Evolutionary conservation across 2,329 filamentous ascomycete genomes (phyloP).

Genomic region (Phialophora chinensis): DNA sequence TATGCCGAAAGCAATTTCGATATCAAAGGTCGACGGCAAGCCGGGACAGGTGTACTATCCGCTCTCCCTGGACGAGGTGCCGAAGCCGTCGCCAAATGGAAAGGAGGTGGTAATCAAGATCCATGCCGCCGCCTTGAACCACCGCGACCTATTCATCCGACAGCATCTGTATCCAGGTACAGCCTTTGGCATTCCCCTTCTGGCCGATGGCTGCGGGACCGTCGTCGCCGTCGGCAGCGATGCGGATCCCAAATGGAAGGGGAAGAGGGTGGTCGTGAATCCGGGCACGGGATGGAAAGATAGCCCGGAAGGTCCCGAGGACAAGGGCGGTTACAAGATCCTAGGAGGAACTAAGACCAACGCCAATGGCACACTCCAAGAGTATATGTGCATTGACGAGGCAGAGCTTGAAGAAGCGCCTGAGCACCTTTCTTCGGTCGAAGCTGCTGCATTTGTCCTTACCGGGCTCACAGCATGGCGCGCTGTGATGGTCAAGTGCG

Average conservation of each 20-base stretch:
- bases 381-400: conserved; percentile 72
- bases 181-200: conserved; percentile 76
- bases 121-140: conserved; percentile 83
- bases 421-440: conserved; percentile 69
- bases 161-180: conserved; percentile 89
- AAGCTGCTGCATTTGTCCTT: conserved; percentile 83
- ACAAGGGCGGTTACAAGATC: conserved; percentile 62
- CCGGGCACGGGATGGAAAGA: conserved; percentile 79
- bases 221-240: conserved; percentile 69
- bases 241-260: conserved; percentile 62
- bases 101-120: conserved; percentile 77
- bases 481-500: conserved; percentile 78
- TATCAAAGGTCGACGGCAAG: conserved; percentile 63
- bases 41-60: conserved; percentile 79
- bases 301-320: conserved; percentile 75
- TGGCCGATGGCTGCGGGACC: conserved; percentile 80
- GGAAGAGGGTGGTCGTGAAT: conserved; percentile 76
- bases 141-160: conserved; percentile 92
- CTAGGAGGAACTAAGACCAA: conserved; percentile 71
- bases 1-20: conserved; percentile 54
- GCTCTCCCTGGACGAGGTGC: conserved; percentile 62
- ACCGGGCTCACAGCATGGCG: conserved; percentile 89
- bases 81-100: conserved; percentile 67
- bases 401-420: conserved; percentile 78
- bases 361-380: conserved; percentile 73